Percentiles rank a stretch among this genome's conserved stretches.
phyloP scores from a whole-genome alignment of 2,329 filamentous ascomycete species.

The Penicillium sp. region DNA sequence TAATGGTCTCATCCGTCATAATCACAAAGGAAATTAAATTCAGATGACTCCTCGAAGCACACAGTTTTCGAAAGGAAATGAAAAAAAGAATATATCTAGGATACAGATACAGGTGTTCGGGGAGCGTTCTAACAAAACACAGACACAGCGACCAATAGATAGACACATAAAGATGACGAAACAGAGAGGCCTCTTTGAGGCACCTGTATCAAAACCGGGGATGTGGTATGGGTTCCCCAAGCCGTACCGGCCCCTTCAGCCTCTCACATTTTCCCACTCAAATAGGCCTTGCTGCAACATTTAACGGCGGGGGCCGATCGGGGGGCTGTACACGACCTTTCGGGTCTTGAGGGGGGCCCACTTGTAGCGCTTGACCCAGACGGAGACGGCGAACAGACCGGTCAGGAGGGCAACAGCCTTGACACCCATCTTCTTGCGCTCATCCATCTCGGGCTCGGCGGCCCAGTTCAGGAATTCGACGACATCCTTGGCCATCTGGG shows the following conservation, averaged over 20 bases:
- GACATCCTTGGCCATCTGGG: conserved; percentile 99
- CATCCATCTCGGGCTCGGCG: conserved; percentile 98
- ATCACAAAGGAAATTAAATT: conserved; percentile 41
- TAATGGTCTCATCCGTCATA: conserved; percentile 2
- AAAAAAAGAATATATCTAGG: conserved; percentile 42
- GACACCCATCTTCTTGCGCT: conserved; percentile 99
- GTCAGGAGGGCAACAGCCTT: conserved; percentile 84
- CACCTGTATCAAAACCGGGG: conserved; percentile 22
- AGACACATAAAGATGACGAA: conserved; percentile 29
- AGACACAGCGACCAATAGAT: conserved; percentile 31
- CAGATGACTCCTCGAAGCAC: conserved; percentile 38
- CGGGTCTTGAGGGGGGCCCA: conserved; percentile 95
- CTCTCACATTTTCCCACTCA: conserved; percentile 33
- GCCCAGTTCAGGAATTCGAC: conserved; percentile 99
- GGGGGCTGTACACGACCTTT: conserved; percentile 86
- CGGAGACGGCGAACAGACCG: conserved; percentile 77
- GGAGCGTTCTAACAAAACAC: conserved; percentile 40
- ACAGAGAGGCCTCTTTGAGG: conserved; percentile 22
- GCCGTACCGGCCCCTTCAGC: conserved; percentile 24
- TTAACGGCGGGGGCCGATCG: conserved; percentile 45
- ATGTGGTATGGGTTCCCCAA: conserved; percentile 28
- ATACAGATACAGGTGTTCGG: conserved; percentile 44
- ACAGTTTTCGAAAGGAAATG: conserved; percentile 37
- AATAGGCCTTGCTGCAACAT: conserved; percentile 27
- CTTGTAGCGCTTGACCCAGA: conserved; percentile 99